Conservation (phyloP, 1,139 yeast species). For the Hemisphaericaspora xylanilytica region DNA sequence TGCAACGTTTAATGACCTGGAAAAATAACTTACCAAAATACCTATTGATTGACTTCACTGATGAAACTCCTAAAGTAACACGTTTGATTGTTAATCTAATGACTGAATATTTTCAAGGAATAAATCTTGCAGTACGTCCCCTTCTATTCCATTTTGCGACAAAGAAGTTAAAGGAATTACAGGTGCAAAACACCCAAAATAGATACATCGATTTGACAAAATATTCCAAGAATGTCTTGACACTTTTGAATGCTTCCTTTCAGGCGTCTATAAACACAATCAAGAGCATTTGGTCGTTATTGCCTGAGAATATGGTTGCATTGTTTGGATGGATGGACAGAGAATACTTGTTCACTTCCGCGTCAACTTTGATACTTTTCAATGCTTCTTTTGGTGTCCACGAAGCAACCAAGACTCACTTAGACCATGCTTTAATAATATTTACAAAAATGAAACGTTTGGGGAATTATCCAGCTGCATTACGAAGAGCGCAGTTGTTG, state of each 20-base stretch:
- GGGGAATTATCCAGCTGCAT: slow-evolving; percentile 77
- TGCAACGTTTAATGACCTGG: slow-evolving; percentile 71
- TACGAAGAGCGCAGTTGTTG: slow-evolving; percentile 68
- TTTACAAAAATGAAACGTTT: slow-evolving; percentile 73
- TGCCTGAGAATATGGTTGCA: slow-evolving; percentile 77
- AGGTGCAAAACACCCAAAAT: slow-evolving; percentile 39
- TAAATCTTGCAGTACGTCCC: slow-evolving; percentile 80
- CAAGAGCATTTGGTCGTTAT: slow-evolving; percentile 67
- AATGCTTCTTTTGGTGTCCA: slow-evolving; percentile 84
- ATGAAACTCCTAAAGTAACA: slow-evolving; percentile 54
- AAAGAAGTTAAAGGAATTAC: slow-evolving; percentile 57
- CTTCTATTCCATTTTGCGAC: slow-evolving; percentile 76
- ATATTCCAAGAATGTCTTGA: slow-evolving; percentile 65
- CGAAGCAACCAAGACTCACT: slow-evolving; percentile 67
- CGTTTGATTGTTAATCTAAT: slow-evolving; percentile 73
- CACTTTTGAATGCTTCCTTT: slow-evolving; percentile 73
- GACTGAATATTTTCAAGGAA: slow-evolving; percentile 85
- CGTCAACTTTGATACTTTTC: slow-evolving; percentile 72
- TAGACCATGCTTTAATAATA: slow-evolving; percentile 69
- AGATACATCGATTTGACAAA: slow-evolving; percentile 65
- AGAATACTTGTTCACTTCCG: slow-evolving; percentile 77
- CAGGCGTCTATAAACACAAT: slow-evolving; percentile 83
- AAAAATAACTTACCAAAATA: slow-evolving; percentile 62
- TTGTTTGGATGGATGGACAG: slow-evolving; percentile 88
- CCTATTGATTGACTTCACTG: slow-evolving; percentile 61